Evolutionary conservation across 305 asterid species (phyloP).

Genomic region (Ruellia speciosa): DNA sequence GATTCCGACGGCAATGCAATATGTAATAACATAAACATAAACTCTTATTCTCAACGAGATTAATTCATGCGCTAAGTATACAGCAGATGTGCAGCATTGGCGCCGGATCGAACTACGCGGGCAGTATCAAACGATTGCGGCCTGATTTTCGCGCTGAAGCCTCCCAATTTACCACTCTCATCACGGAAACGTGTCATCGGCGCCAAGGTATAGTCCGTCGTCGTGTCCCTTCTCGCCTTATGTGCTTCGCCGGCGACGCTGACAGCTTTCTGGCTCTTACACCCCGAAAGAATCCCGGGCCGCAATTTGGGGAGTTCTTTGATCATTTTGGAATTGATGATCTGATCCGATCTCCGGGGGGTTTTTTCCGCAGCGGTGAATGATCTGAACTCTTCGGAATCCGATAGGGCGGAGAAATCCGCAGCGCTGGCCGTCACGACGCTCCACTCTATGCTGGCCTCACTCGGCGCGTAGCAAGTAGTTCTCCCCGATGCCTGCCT

Average conservation of each 20-base stretch:
- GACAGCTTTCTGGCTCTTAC: constrained; percentile 63
- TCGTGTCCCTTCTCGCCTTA: constrained; percentile 8
- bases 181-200: constrained; percentile 39
- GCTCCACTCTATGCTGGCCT: constrained; percentile 89
- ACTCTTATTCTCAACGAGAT: neutral
- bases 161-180: constrained; percentile 27
- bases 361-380: constrained; percentile 14
- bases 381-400: constrained; percentile 36
- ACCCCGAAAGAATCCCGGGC: constrained; percentile 52
- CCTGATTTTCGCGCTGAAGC: constrained; percentile 31
- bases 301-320: constrained; percentile 36
- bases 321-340: constrained; percentile 8
- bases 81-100: constrained; percentile 23
- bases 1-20: no score
- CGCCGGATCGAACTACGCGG: neutral
- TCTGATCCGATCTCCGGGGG: constrained; percentile 16
- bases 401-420: constrained; percentile 57
- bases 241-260: constrained; percentile 53
- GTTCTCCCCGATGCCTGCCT: constrained; percentile 40
- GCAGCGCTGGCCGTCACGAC: constrained; percentile 76
- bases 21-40: no score
- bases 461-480: constrained; percentile 69
- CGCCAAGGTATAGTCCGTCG: constrained; percentile 16
- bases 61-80: constrained; percentile 18
- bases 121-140: constrained; percentile 25